Base-by-base conservation (phyloP, 2,329 filamentous ascomycete species). In the Penicillium sumatraense region DNA sequence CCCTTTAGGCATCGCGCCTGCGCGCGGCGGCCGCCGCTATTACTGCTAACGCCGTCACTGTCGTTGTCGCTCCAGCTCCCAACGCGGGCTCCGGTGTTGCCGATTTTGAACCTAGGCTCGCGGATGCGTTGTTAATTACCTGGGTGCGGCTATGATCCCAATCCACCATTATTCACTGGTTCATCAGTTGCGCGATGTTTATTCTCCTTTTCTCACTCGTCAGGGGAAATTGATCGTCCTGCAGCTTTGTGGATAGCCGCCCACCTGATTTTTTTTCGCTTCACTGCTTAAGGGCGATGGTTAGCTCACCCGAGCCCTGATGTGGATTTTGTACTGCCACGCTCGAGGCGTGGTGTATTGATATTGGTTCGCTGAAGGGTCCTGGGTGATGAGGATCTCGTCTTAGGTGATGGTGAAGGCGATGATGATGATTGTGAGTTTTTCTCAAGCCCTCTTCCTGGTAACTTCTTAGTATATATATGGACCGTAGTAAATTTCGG, bases 231-330 rank as follows among this genome's bases (percentile, higher is more conserved):
- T 26, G 23, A 14, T 40, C 36, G 21, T 23, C 3, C 18, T 40
- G 3, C 20, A 11, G 21, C 1, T 18, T 42, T 8, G 14, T 7
- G 23, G 40, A 26, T 44, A 44, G 40, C 23, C 9, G 50, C 29
- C 35, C 33, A 24, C 33, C 20, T 35, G 5, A 4, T 24, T 29
- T 20, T 27, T 46, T 29, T 41, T 53, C 35, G 33, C 44, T 29
- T 2, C 10, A 13, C 18, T 57, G 41, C 21, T 48, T 26, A 24
- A 53, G 44, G 45, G 36, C 20, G 29, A 11, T 24, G 33, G 21
- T n/a, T 41, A 23, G n/a, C 11, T 20, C 33, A 20, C 53, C 53
- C 33, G 13, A 20, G 48, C 53, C 53, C 48, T 51, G 46, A 40
- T 51, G 53, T 18, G 20, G 41, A 18, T 18, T 35, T n/a, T 36